A percentile compares a stretch with the other conserved stretches of the same genome.
Evolutionary conservation across 352 stramenopile genomes (phyloP).

Genomic region (Elongisporangium prolatum): DNA sequence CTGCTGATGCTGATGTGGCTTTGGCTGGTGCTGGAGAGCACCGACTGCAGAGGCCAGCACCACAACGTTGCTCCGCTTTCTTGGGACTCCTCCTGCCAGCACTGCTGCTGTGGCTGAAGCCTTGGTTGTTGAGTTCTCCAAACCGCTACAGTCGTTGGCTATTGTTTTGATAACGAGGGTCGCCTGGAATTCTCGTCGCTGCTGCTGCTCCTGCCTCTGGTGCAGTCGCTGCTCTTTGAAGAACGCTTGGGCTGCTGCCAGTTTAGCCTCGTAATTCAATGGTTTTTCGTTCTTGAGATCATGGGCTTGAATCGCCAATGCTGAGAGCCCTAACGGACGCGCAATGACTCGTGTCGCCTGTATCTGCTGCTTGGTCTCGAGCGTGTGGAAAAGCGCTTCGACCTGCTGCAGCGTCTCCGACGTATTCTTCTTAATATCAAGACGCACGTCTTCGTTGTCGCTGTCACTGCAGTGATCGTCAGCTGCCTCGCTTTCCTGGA

Average conservation of each 20-base stretch:
- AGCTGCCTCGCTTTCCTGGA: slow-evolving; percentile 12
- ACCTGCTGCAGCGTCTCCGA: slow-evolving; percentile 44
- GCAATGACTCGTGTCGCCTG: neutral
- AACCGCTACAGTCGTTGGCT: neutral
- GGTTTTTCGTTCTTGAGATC: slow-evolving; percentile 9
- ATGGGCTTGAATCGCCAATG: slow-evolving; percentile 4
- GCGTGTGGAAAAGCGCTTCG: slow-evolving; percentile 30
- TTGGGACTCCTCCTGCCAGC: neutral
- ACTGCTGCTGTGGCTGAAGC: neutral
- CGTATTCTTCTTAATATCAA: slow-evolving; percentile 37
- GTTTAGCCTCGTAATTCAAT: slow-evolving; percentile 7
- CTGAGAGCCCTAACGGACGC: neutral
- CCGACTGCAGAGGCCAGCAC: slow-evolving; percentile 2
- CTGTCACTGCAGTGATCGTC: slow-evolving; percentile 15
- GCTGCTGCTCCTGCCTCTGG: slow-evolving; percentile 37
- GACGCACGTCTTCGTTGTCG: slow-evolving; percentile 14
- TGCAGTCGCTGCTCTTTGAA: slow-evolving; percentile 37
- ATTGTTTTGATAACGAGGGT: slow-evolving; percentile 1
- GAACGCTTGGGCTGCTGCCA: slow-evolving; percentile 30
- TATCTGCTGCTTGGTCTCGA: slow-evolving; percentile 19
- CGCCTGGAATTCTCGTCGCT: slow-evolving; percentile 11
- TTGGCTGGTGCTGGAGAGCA: neutral
- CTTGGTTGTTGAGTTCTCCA: neutral
- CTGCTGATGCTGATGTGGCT: slow-evolving; percentile 1
- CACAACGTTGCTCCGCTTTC: slow-evolving; percentile 18